Evolutionary conservation across 2,329 filamentous ascomycete species (phyloP), one percentile per base, ranked within the genome.

Genomic region (Monilinia fructigena): DNA sequence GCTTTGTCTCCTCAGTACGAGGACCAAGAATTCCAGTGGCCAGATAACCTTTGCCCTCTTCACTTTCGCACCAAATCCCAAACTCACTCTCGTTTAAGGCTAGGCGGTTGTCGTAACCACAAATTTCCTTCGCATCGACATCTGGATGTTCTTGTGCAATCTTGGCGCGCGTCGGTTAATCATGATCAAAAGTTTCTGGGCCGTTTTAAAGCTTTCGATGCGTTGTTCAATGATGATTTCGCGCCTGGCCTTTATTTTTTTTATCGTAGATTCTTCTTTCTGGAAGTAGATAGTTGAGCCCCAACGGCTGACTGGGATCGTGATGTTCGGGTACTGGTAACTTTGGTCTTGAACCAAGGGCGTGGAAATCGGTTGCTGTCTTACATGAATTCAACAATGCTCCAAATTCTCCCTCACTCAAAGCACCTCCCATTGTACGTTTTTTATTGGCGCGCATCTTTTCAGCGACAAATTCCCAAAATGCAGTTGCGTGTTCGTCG

Each of bases 51-150:
- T 68, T 70, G 8, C 72, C 74, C 55, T 76, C 75, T 7, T 65
- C 55, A 7, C 71, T 70, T 23, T 70, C 60, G 7, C 68, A 62
- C 72, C 74, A 76, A 26, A 48, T 48, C 1, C 67, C 61, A 48
- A 76, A 74, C 59, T 76, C 70, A 23, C 67, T 66, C 31, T 74
- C 70, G 52, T 75, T 75, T 48, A 75, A 70, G 18, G 73, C 68
- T 16, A 75, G 70, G 23, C 74, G 74, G 48, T 73, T 70, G 53
- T 75, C 74, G 52, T 75, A 76, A 31, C 74, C 74, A 56, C 75
- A 76, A 12, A 74, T 65, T 12, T 70, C 66, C 52, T 75, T 74
- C 20, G 69, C 61, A 26, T 71, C 68, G 14, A 70, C 31, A 35
- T 67, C 66, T 18, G 70, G 69, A 35, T 72, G 70, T 35, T 70